Evolutionary conservation across 2,329 filamentous ascomycete species (phyloP).

Genomic region (Alternaria arbusti): DNA sequence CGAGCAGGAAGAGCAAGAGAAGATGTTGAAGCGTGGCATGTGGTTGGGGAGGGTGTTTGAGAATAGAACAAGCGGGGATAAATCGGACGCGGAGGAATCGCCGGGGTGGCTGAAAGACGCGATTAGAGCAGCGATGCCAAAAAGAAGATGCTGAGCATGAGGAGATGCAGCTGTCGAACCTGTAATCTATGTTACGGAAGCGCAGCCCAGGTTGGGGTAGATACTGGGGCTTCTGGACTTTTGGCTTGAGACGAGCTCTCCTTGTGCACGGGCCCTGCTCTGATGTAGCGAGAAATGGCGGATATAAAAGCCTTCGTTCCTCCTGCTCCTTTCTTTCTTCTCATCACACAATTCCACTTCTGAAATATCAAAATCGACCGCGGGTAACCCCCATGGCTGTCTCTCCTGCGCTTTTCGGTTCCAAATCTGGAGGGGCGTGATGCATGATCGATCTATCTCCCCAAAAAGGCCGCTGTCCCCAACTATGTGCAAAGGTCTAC

Average conservation of each 20-base stretch:
- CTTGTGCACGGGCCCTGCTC: not conserved
- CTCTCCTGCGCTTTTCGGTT: not conserved
- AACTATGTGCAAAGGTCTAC: not conserved
- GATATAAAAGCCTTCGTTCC: not conserved
- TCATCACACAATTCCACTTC: not conserved
- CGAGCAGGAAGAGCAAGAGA: too few species aligned
- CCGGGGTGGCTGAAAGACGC: not conserved
- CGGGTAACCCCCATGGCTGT: too few species aligned
- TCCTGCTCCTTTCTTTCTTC: not conserved
- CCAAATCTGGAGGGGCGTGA: not conserved
- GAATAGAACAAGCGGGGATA: not conserved
- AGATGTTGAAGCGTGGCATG: not conserved
- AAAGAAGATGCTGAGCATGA: not conserved
- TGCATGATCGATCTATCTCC: not conserved
- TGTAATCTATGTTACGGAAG: not conserved
- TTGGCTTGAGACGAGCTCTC: not conserved
- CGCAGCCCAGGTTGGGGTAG: not conserved
- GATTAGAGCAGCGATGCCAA: not conserved
- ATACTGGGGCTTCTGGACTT: not conserved
- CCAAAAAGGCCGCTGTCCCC: not conserved
- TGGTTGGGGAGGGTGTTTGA: not conserved
- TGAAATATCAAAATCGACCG: too few species aligned
- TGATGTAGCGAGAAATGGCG: not conserved
- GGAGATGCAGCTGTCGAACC: not conserved
- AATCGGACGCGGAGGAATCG: not conserved